These are phyloP conservation scores for Tetradesmus obliquus DNA, from an alignment of 139 green algal genomes.

Conservation along the genomic window DNA sequence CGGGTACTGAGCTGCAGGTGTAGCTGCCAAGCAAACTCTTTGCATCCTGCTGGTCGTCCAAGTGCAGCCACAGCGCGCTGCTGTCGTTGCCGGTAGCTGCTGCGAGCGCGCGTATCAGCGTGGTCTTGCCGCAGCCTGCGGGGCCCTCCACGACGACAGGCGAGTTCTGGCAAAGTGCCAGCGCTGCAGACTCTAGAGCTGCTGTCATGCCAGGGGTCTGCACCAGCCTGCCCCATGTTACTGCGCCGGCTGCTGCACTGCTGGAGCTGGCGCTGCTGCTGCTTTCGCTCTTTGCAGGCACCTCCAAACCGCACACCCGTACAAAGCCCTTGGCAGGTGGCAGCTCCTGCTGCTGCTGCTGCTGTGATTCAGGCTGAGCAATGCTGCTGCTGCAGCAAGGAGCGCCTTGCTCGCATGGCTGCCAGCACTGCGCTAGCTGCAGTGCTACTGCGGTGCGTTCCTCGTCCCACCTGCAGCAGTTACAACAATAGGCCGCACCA, in stretches of 20 bases:
- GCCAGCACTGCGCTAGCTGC: conserved; percentile 34
- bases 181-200: conserved; percentile 73
- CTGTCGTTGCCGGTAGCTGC: conserved; percentile 77
- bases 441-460: conserved; percentile 33
- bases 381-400: conserved; percentile 6
- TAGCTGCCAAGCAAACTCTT: conserved; percentile 97
- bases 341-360: conserved; percentile 14
- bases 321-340: conserved; percentile 61
- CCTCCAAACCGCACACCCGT: conserved; percentile 68
- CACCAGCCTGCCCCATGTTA: conserved; percentile 49
- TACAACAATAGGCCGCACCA: not conserved
- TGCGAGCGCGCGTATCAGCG: conserved; percentile 84
- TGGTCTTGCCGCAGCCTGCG: conserved; percentile 90
- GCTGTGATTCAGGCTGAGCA: not conserved
- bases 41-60: conserved; percentile 97
- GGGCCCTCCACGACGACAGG: conserved; percentile 93
- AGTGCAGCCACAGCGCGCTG: conserved; percentile 70
- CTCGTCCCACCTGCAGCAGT: conserved; percentile 33
- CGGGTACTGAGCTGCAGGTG: conserved; percentile 88
- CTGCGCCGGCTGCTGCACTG: not conserved
- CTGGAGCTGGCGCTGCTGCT: conserved; percentile 12
- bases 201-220: conserved; percentile 58
- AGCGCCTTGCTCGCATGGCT: not conserved
- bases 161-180: conserved; percentile 81
- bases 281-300: conserved; percentile 48